Percentiles rank a stretch among this genome's conserved stretches.
Conservation (phyloP, 192 early-diverging fungal genomes). For the Irineochytrium annulatum region DNA sequence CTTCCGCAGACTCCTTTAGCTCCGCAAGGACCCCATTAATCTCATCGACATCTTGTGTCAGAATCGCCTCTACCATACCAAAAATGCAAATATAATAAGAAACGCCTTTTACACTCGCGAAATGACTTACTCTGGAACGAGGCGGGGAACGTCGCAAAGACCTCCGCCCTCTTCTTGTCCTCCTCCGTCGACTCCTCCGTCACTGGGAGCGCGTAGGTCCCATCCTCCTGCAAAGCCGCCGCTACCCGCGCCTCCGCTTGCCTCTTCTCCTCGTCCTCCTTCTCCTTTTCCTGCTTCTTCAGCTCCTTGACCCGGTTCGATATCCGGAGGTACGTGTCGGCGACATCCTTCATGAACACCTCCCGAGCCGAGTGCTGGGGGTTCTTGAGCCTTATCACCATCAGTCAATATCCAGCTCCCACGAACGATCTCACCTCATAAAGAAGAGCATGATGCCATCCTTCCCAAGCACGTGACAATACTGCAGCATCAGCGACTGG, state of each 20-base stretch:
- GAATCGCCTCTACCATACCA: constrained; percentile 53
- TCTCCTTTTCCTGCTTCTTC: constrained; percentile 47
- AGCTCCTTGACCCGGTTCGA: constrained; percentile 66
- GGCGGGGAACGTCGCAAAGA: constrained; percentile 66
- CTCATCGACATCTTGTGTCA: constrained; percentile 70
- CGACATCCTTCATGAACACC: constrained; percentile 85
- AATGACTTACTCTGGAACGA: constrained; percentile 55
- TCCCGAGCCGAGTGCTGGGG: constrained; percentile 55
- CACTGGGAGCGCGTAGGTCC: constrained; percentile 66
- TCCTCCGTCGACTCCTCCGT: constrained; percentile 55
- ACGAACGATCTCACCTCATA: constrained; percentile 43
- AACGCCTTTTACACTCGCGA: not conserved
- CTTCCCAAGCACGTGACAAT: constrained; percentile 73
- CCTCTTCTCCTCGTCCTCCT: constrained; percentile 29
- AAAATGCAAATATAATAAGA: constrained; percentile 5
- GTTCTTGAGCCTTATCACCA: constrained; percentile 35
- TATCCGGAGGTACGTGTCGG: constrained; percentile 78
- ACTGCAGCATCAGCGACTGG: constrained; percentile 81
- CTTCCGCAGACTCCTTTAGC: constrained; percentile 67
- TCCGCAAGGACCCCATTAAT: constrained; percentile 80
- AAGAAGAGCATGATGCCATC: constrained; percentile 86
- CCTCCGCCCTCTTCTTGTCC: constrained; percentile 54
- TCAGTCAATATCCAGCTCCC: constrained; percentile 7
- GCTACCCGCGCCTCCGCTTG: constrained; percentile 53
- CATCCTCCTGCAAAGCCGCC: constrained; percentile 73